phyloP scores from a whole-genome alignment of 1,139 yeast genomes.

The Hansenula sp. region DNA sequence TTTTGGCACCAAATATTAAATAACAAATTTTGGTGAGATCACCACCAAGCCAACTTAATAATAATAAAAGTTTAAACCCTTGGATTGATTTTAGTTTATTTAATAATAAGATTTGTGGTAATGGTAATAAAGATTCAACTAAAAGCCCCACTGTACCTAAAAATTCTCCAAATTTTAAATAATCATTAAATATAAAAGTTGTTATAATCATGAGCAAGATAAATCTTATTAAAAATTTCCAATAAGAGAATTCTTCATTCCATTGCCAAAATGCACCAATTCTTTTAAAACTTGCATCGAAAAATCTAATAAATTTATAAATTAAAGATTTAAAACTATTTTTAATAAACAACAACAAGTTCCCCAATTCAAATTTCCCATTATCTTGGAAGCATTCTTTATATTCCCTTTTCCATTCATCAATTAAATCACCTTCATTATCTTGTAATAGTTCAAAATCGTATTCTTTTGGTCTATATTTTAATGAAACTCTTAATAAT shows the following conservation, averaged over 20 bases:
- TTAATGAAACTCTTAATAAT: slow-evolving; percentile 57
- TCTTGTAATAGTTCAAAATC: slow-evolving; percentile 27
- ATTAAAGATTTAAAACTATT: slow-evolving; percentile 17
- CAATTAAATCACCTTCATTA: slow-evolving; percentile 6
- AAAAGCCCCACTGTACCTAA: slow-evolving; percentile 73
- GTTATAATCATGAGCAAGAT: slow-evolving; percentile 34
- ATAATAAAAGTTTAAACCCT: slow-evolving; percentile 71
- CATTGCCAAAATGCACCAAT: slow-evolving; percentile 84
- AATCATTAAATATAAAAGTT: slow-evolving; percentile 42
- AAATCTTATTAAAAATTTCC: slow-evolving; percentile 62
- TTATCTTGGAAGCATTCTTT: slow-evolving; percentile 20
- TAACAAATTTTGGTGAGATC: slow-evolving; percentile 76
- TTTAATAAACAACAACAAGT: slow-evolving; percentile 7
- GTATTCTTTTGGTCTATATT: slow-evolving; percentile 44
- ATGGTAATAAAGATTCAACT: slow-evolving; percentile 77
- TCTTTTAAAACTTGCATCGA: slow-evolving; percentile 66
- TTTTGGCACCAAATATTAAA: slow-evolving; percentile 65
- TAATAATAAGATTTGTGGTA: slow-evolving; percentile 80
- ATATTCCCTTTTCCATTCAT: slow-evolving; percentile 8
- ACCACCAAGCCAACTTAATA: slow-evolving; percentile 87
- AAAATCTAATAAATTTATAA: slow-evolving; percentile 43
- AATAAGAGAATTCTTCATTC: slow-evolving; percentile 56
- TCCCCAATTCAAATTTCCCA: neutral
- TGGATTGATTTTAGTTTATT: slow-evolving; percentile 66
- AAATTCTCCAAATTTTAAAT: slow-evolving; percentile 44